Evolutionary conservation across 2,329 filamentous ascomycete species (phyloP), one percentile per base, ranked within the genome.

Genomic region (Stagonosporopsis chrysanthemi): DNA sequence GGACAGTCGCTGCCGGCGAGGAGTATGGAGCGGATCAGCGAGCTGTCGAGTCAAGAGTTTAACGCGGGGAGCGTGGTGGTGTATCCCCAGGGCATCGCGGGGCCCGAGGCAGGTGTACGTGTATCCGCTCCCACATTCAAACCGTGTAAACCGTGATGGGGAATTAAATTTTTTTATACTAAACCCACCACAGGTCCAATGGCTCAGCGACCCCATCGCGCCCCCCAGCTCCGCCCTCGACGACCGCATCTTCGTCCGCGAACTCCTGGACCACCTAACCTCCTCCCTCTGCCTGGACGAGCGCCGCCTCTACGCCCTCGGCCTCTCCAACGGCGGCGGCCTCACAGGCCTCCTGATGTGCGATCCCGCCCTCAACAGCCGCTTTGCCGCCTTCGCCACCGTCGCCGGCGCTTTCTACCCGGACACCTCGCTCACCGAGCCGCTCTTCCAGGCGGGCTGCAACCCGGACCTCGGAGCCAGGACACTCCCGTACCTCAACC

Each of bases 301-400:
- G 8, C 55, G 55, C 8, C 75, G 76, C 28, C 67, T 83, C 33
- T 83, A 82, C 55, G 75, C 76, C 8, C 76, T 77, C 0, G 81
- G 80, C 51, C 81, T 85, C 56, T 84, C 77, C 65, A 84, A 86
- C 39, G 84, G 83, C 5, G 84, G 81, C 4, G 83, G 79, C 6
- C 78, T 82, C 28, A 76, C 81, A 26, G 79, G 79, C 3, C 78
- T 79, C 15, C 66, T 76, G 1, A 80, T 82, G 17, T 84, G 81
- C 64, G 70, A 78, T 11, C 36, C 36, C 24, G 68, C 77, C 4
- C 67, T 77, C 4, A 78, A 77, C 22, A 59, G 42, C 22, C 62
- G 65, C 1, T 79, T 84, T 52, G 81, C 82, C 4, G 81, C 81
- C 0, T 83, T 83, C 57, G 80, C 79, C 1, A 73, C 76, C 7